Conservation (phyloP, 2,329 filamentous ascomycete species). For the Beauveria asiatica region DNA sequence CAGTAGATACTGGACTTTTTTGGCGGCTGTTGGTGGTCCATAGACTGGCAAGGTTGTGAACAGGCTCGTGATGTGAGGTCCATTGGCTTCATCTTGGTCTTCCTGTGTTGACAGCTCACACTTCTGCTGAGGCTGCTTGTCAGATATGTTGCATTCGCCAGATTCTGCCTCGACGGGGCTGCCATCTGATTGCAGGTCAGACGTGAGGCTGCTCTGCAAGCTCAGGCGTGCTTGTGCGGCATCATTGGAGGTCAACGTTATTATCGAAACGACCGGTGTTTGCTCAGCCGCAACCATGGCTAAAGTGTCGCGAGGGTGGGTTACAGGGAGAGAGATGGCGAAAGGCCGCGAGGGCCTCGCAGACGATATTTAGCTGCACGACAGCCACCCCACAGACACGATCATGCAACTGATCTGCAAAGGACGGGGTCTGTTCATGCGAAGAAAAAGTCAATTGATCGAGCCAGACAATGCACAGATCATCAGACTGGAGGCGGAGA, state of each 20-base stretch:
- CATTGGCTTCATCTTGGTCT: not conserved
- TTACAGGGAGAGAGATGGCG: not conserved
- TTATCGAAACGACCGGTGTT: not conserved
- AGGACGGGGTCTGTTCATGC: not conserved
- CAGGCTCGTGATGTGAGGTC: not conserved
- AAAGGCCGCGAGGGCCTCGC: not conserved
- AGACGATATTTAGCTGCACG: not conserved
- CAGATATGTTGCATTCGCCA: not conserved
- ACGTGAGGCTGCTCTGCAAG: not conserved
- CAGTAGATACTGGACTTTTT: slow-evolving; percentile 54
- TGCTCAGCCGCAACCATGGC: not conserved
- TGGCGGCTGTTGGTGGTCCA: slow-evolving; percentile 62
- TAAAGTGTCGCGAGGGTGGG: not conserved
- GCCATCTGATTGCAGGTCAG: not conserved
- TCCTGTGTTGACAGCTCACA: not conserved
- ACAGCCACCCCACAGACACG: not conserved
- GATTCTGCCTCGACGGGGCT: not conserved
- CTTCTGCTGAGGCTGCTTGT: not conserved
- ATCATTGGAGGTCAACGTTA: not conserved
- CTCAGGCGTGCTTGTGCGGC: not conserved
- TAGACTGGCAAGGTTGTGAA: slow-evolving; percentile 52
- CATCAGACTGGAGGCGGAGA: not conserved
- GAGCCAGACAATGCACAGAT: not conserved
- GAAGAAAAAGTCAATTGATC: not conserved
- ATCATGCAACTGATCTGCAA: not conserved